Evolutionary conservation across 768 basidiomycete genomes (phyloP).

Genomic region (Exsudoporus frostii): DNA sequence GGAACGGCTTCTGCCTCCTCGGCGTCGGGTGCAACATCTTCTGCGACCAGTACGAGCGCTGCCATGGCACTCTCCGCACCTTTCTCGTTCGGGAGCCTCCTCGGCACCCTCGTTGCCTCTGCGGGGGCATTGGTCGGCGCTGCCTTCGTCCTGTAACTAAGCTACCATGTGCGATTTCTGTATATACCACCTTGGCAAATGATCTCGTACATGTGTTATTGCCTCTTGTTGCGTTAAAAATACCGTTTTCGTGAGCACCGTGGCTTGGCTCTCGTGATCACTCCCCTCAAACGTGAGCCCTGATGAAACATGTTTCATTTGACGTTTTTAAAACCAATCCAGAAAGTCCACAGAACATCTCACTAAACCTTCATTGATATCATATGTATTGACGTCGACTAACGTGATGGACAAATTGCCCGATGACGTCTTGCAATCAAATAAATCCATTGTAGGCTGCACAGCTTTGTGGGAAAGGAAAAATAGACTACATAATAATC

Average conservation of each 20-base stretch:
- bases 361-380: no score
- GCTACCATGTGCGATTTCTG: background rate
- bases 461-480: background rate
- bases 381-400: no score
- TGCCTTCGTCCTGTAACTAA: conserved; percentile 21
- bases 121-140: conserved; percentile 27
- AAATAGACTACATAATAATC: background rate
- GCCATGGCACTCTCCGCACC: conserved; percentile 16
- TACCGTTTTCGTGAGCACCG: no score
- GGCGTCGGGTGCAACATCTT: background rate
- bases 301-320: background rate
- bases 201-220: background rate
- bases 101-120: conserved; percentile 25
- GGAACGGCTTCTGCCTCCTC: background rate
- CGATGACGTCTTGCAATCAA: background rate
- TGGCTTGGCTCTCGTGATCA: background rate
- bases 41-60: conserved; percentile 9
- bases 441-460: no score
- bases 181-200: background rate
- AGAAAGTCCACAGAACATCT: no score
- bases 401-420: background rate
- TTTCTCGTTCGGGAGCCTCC: conserved; percentile 13
- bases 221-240: background rate
- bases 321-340: background rate
- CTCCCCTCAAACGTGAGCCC: no score